A percentile compares a stretch with the other conserved stretches of the same genome.
Evolutionary conservation across 2,329 filamentous ascomycete species (phyloP).

Genomic region (Phialophora chinensis): DNA sequence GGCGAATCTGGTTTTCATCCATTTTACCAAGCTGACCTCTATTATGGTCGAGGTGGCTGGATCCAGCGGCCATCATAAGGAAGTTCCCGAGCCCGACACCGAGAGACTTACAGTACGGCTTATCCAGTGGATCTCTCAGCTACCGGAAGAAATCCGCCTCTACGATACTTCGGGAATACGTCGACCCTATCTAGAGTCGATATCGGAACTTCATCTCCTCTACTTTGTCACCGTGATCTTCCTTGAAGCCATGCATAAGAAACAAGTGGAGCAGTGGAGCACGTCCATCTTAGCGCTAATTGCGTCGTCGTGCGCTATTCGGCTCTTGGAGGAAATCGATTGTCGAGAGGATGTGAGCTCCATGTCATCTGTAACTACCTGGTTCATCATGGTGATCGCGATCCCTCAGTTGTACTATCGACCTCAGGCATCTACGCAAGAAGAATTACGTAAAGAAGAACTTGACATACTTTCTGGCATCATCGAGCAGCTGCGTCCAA

Average conservation of each 20-base stretch:
- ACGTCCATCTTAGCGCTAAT: slow-evolving; percentile 4
- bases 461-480: slow-evolving; percentile 3
- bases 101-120: slow-evolving; percentile 9
- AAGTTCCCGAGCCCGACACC: background rate
- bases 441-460: slow-evolving; percentile 3
- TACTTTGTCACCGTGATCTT: slow-evolving; percentile 20
- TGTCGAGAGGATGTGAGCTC: slow-evolving; percentile 16
- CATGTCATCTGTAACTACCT: slow-evolving; percentile 16
- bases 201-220: slow-evolving; percentile 19
- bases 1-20: slow-evolving; percentile 5
- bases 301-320: slow-evolving; percentile 8
- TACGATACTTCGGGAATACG: background rate
- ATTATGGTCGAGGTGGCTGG: slow-evolving; percentile 15
- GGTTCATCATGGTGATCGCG: slow-evolving; percentile 8
- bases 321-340: slow-evolving; percentile 18
- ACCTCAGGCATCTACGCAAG: background rate
- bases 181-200: slow-evolving; percentile 4
- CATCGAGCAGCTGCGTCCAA: slow-evolving; percentile 11
- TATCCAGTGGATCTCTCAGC: background rate
- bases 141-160: slow-evolving; percentile 19
- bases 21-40: background rate
- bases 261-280: background rate
- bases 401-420: slow-evolving; percentile 12
- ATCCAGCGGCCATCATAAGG: background rate
- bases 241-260: background rate